Base-by-base conservation (phyloP, 2,329 filamentous ascomycete genomes). In the Cladophialophora exuberans region DNA sequence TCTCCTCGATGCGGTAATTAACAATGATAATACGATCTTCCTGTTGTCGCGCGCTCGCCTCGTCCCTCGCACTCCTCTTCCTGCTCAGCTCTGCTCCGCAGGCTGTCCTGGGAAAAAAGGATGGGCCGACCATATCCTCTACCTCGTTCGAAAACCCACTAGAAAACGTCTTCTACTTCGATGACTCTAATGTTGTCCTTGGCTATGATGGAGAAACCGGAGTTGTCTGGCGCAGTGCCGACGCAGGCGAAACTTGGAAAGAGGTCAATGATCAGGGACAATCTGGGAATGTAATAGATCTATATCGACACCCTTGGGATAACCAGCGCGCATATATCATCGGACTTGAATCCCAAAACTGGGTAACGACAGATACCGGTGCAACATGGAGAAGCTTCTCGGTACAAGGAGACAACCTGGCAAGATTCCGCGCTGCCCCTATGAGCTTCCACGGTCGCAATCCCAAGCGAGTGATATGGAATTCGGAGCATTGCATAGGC, bases 391-490 rank as follows among this genome's bases (percentile, higher is more conserved):
- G 78, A 45, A 72, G 80, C 51, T 97, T 97, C 73, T 73, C 82
- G 54, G 48, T 50, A 30, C 22, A 41, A n/a, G 76, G 83, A 35
- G 77, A 76, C 42, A 71, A 75, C 64, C 83, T 83, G 43, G 85
- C 78, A 69, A 72, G 78, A 62, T 83, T 80, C 64, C 74, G 79
- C 57, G 63, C 60, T 65, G 72, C 83, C 30, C 62, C 62, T 10
- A 77, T 97, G 62, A 79, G 78, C 63, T 99, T 96, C 74, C 90
- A 97, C 72, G 90, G 90, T 51, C 79, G 75, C 61, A 90, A 99
- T 70, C 84, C 87, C 18, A 83, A 93, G 66, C 90, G 89, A 73
- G 88, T 97, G 60, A 83, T 99, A 59, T 90, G 94, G 75, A 87
- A 92, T 69, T 84, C 85, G 68, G 83, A 87, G 77, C 78, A 85